Base-by-base conservation (phyloP, 495 filamentous ascomycete genomes). In the Xylona heveae region DNA sequence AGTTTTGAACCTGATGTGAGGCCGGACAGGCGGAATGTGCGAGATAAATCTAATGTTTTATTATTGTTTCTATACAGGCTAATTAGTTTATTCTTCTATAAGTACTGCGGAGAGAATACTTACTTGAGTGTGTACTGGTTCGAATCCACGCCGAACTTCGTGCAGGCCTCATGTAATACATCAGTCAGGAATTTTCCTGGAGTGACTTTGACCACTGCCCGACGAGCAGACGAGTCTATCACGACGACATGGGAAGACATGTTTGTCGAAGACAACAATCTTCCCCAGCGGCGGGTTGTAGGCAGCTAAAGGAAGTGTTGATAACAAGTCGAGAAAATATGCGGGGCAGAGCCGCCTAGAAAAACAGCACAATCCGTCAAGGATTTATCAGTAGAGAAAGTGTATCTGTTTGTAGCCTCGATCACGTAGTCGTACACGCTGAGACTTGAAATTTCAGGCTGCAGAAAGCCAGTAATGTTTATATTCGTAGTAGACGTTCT, bases 161-260 rank as follows among this genome's bases (percentile, higher is more conserved):
- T 53, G 45, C 85, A 95, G 25, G 84, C 84, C 49, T 95, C 79
- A 33, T 77, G 62, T 16, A 90, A 54, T 2, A 97, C 60, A 49
- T 94, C 84, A 18, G 72, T 73, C 34, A 97, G 52, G 36, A 75
- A 68, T 38, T 69, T 91, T 18, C 61, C 62, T 4, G 90, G 82
- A 0, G 63, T 73, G 20, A 84, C 81, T 50, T 88, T 90, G 48
- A 97, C 57, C n/a, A 64, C 74, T 22, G 65, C 63, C 41, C 75
- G 64, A 38, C 71, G 66, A 38, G 77, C 66, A 37, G 75, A 68
- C 22, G 73, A 62, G 46, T 85, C 77, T 28, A 92, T 64, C 23
- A 97, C 78, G 39, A 85, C 72, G 36, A 97, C 78, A 49, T 88
- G 78, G 21, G 85, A 75, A 37, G 79, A 72, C 80, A 93, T 92